Base-by-base conservation (phyloP, 1,139 yeast genomes). In the Debaryomyces fabryi region DNA sequence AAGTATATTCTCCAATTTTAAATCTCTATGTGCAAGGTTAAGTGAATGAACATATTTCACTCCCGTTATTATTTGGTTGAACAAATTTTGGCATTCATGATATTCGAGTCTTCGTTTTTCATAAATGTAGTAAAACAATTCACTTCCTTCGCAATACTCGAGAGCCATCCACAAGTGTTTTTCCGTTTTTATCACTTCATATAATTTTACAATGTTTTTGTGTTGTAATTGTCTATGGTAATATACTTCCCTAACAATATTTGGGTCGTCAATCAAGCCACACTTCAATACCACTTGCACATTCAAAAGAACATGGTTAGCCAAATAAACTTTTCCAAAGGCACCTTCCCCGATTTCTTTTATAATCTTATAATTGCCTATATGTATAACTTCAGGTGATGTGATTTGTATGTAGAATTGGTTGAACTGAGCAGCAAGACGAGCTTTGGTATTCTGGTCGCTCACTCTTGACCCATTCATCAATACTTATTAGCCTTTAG, bases 71-170 rank as follows among this genome's bases (percentile, higher is more conserved):
- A 93, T 77, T 65, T 93, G 98, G 15, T 88, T 77, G 65, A 92
- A 90, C 10, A 92, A 63, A 50, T 72, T 69, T 49, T 79, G 75
- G 44, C 85, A 76, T 55, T 85, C 88, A 6, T 74, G 79, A 1
- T 74, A 56, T 0, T 81, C 78, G 6, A 92, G 68, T 39, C 83
- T 68, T 42, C 79, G 76, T 58, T 78, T 69, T 35, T 80, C 78
- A 39, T 88, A 76, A 39, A 93, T 80, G 60, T 86, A 81, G 45
- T 86, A 88, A 62, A 86, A 91, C 24, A 93, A 71, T 61, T 93
- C 99, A 45, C 88, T 88, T 1, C 96, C 96, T 18, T 91, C 86
- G 60, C 97, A 92, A 67, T 89, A 92, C 61, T 93, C 98, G 58
- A 92, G 65, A 0, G 83, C 97, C 71, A 93, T 79, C 91, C 96